A percentile compares a stretch with the other conserved stretches of the same genome.
phyloP scores from a whole-genome alignment of 2,329 filamentous ascomycete genomes.

The Fusarium verticillioides region DNA sequence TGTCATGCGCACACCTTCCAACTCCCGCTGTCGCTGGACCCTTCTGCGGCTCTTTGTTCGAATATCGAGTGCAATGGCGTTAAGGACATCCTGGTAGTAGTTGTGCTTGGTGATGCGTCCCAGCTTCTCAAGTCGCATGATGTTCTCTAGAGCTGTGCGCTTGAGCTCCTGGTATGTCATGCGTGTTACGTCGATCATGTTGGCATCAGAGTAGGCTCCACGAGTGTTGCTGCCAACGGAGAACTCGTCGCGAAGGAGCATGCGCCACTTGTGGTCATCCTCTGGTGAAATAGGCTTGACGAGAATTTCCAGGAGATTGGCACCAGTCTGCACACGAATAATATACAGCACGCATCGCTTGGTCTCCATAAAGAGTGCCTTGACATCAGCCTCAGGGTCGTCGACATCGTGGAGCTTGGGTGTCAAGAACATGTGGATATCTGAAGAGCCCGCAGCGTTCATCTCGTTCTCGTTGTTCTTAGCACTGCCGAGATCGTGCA shows the following conservation, averaged over 20 bases:
- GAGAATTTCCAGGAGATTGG: constrained; percentile 94
- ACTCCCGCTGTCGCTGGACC: constrained; percentile 89
- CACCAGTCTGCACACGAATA: constrained; percentile 92
- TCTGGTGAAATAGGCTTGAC: constrained; percentile 88
- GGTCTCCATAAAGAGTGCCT: constrained; percentile 96
- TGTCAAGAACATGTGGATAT: constrained; percentile 90
- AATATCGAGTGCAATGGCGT: constrained; percentile 96
- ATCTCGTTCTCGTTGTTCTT: constrained; percentile 97
- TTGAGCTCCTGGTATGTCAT: constrained; percentile 95
- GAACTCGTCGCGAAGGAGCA: constrained; percentile 85
- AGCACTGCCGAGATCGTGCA: constrained; percentile 93
- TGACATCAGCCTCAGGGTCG: constrained; percentile 92
- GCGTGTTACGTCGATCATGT: constrained; percentile 87
- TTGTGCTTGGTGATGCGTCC: constrained; percentile 92
- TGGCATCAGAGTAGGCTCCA: constrained; percentile 89
- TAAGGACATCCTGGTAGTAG: constrained; percentile 96
- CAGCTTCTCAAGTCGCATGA: constrained; percentile 86
- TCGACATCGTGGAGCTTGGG: constrained; percentile 90
- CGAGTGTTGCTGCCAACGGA: constrained; percentile 71
- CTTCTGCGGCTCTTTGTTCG: constrained; percentile 94
- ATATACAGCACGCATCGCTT: constrained; percentile 98
- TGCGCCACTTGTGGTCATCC: constrained; percentile 89
- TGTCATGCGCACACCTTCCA: constrained; percentile 84
- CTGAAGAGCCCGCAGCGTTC: constrained; percentile 83
- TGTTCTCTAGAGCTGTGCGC: constrained; percentile 91